Conservation (phyloP, 1,284 basidiomycete genomes). For the Microbotryum intermedium region DNA sequence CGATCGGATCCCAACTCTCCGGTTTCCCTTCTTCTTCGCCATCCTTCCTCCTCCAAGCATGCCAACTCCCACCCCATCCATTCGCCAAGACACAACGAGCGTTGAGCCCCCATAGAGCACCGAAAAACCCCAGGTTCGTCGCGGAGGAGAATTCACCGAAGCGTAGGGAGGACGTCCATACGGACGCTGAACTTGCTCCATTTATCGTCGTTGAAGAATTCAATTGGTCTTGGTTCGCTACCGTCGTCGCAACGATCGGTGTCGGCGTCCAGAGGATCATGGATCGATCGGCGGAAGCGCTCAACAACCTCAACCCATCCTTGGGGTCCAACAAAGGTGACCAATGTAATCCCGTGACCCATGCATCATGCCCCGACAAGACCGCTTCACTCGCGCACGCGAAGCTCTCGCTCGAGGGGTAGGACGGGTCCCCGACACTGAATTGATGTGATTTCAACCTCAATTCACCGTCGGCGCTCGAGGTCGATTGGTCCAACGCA, state of each 20-base stretch:
- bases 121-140: conserved; percentile 66
- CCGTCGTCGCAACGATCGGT: background rate
- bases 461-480: conserved; percentile 45
- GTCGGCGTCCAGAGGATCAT: conserved; percentile 78
- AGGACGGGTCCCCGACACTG: conserved; percentile 3
- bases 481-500: conserved; percentile 48
- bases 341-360: conserved; percentile 80
- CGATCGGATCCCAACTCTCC: conserved; percentile 57
- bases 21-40: conserved; percentile 39
- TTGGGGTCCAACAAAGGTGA: conserved; percentile 42
- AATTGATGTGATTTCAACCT: conserved; percentile 26
- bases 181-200: conserved; percentile 43
- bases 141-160: conserved; percentile 87
- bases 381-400: conserved; percentile 74
- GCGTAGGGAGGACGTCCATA: conserved; percentile 81
- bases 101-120: conserved; percentile 59
- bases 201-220: background rate
- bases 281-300: conserved; percentile 84
- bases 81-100: conserved; percentile 64
- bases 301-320: conserved; percentile 52
- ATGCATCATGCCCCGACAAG: conserved; percentile 82
- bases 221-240: background rate
- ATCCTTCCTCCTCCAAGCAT: conserved; percentile 55
- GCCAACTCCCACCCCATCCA: conserved; percentile 88
- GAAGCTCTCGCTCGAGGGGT: conserved; percentile 30